Conservation (phyloP, 345 rosid genomes). For the Eucalyptus erythrocorys region DNA sequence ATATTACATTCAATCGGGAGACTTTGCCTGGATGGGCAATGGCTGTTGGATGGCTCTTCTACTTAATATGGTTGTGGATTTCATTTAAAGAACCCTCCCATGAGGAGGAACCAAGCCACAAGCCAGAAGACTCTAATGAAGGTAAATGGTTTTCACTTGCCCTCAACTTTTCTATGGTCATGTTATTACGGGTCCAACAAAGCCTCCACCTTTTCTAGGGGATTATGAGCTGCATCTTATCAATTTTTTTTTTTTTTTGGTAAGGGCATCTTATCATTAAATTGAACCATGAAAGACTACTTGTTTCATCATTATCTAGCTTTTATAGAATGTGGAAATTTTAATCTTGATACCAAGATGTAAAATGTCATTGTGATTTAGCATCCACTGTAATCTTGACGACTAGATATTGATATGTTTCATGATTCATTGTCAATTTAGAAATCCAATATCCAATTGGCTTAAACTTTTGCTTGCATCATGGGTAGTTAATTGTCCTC, state of each 20-base stretch:
- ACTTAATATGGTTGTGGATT: constrained; percentile 76
- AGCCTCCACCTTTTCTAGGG: background rate
- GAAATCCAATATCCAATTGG: background rate
- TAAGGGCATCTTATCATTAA: background rate
- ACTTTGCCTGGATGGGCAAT: constrained; percentile 99
- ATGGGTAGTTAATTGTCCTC: background rate
- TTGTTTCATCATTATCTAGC: background rate
- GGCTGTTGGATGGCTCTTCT: constrained; percentile 84
- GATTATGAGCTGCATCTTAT: background rate
- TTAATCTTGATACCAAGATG: background rate
- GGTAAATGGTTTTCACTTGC: constrained; percentile 20
- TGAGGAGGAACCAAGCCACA: constrained; percentile 30
- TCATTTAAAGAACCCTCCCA: constrained; percentile 78
- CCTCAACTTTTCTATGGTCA: background rate
- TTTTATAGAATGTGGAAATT: background rate
- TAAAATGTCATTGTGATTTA: background rate
- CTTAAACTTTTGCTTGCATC: background rate
- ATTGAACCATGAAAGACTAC: background rate
- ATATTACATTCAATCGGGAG: constrained; percentile 64
- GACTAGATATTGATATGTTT: background rate
- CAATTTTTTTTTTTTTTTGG: background rate
- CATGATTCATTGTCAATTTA: background rate
- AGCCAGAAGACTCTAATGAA: constrained; percentile 17
- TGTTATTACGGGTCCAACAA: background rate
- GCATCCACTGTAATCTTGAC: background rate